phyloP scores from a whole-genome alignment of 1,284 basidiomycete species.

The Apiotrichum domesticum region DNA sequence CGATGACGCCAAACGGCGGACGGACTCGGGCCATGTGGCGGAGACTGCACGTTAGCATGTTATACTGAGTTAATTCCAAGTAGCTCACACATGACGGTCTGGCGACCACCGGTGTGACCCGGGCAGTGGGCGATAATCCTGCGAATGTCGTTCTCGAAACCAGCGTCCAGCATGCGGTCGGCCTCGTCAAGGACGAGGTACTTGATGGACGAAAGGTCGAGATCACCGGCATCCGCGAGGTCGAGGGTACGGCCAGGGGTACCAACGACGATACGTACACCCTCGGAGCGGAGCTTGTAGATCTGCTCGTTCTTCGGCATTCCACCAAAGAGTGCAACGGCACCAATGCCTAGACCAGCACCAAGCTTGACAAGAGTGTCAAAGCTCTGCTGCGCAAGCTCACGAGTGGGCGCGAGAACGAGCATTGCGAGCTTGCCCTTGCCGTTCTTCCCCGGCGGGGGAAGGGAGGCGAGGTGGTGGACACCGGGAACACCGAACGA shows the following conservation, averaged over 20 bases:
- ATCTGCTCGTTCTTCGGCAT: slow-evolving; percentile 82
- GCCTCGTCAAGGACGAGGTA: slow-evolving; percentile 97
- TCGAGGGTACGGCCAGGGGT: slow-evolving; percentile 92
- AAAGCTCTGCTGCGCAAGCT: slow-evolving; percentile 91
- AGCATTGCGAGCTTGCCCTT: slow-evolving; percentile 61
- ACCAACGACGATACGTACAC: slow-evolving; percentile 75
- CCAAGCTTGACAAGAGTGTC: slow-evolving; percentile 74
- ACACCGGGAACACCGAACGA: slow-evolving; percentile 81
- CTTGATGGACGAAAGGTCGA: slow-evolving; percentile 77
- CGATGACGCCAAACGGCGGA: slow-evolving; percentile 84
- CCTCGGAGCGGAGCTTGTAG: slow-evolving; percentile 55
- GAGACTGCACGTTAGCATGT: slow-evolving; percentile 58
- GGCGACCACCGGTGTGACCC: slow-evolving; percentile 57
- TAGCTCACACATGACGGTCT: slow-evolving; percentile 86
- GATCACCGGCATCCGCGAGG: slow-evolving; percentile 74
- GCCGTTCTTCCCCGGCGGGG: slow-evolving; percentile 31
- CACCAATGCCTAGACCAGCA: slow-evolving; percentile 66
- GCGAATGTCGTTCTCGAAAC: slow-evolving; percentile 97
- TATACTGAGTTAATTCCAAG: too few relatives aligned
- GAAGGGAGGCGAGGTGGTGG: slow-evolving; percentile 53
- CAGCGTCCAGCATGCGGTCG: slow-evolving; percentile 96
- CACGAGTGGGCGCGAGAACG: slow-evolving; percentile 86
- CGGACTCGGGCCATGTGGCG: slow-evolving; percentile 95
- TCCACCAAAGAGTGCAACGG: slow-evolving; percentile 86
- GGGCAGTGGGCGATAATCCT: slow-evolving; percentile 79